Evolutionary conservation across 257 asterid genomes (phyloP).

Genomic region (Scutellaria baicalensis): DNA sequence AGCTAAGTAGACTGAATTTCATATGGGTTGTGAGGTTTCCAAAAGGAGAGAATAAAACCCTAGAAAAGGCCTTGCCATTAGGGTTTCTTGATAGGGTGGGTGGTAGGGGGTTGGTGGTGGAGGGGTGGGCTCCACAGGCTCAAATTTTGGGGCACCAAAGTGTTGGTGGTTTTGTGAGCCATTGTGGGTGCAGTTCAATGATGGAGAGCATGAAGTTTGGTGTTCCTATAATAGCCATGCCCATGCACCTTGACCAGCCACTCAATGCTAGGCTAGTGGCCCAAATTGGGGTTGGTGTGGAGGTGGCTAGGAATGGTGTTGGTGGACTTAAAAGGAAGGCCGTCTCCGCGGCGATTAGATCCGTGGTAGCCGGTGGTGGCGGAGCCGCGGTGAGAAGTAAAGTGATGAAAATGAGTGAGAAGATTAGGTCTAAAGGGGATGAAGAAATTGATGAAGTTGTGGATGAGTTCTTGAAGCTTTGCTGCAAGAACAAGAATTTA

Average conservation of each 20-base stretch:
- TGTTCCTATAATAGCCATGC: slow-evolving; percentile 46
- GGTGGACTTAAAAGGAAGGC: slow-evolving; percentile 22
- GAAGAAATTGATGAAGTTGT: slow-evolving; percentile 37
- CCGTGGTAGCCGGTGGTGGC: slow-evolving; percentile 16
- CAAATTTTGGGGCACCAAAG: slow-evolving; percentile 28
- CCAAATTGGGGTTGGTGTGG: slow-evolving; percentile 21
- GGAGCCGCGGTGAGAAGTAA: slow-evolving; percentile 20
- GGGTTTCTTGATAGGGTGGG: slow-evolving; percentile 32
- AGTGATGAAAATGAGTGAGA: slow-evolving; percentile 20
- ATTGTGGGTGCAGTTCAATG: slow-evolving; percentile 45
- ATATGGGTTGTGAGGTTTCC: slow-evolving; percentile 54
- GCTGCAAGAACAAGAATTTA: background rate
- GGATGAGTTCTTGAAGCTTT: slow-evolving; percentile 21
- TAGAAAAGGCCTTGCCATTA: slow-evolving; percentile 24
- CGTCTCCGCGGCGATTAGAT: slow-evolving; percentile 18
- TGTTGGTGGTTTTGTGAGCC: slow-evolving; percentile 41
- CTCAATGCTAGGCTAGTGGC: slow-evolving; percentile 30
- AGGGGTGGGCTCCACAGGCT: slow-evolving; percentile 45
- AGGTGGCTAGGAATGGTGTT: slow-evolving; percentile 15
- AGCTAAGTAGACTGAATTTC: slow-evolving; percentile 29
- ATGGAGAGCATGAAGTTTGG: slow-evolving; percentile 43
- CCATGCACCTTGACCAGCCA: slow-evolving; percentile 39
- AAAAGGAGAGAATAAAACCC: background rate
- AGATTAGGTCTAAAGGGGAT: slow-evolving; percentile 23
- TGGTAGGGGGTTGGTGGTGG: slow-evolving; percentile 27